A percentile compares a stretch with the other conserved stretches of the same genome.
phyloP scores from a whole-genome alignment of 23 red algal genomes.

The Cyanidiococcus yangmingshanensis region DNA sequence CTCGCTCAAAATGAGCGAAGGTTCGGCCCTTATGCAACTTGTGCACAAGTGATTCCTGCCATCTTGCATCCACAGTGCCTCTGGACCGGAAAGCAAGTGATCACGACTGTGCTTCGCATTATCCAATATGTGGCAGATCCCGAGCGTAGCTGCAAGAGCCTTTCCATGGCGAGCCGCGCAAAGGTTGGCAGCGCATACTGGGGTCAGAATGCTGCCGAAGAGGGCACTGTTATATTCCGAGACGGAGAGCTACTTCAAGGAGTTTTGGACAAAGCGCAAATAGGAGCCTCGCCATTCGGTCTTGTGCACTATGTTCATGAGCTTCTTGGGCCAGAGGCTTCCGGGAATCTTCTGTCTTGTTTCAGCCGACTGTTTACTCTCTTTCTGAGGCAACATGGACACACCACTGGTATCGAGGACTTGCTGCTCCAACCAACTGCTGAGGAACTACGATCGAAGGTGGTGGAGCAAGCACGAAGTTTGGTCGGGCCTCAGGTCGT shows the following conservation, averaged over 20 bases:
- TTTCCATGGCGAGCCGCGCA: neutral
- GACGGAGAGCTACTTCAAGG: constrained; percentile 64
- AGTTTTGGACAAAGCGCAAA: constrained; percentile 73
- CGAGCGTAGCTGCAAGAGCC: neutral
- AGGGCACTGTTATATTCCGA: constrained; percentile 42
- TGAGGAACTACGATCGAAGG: constrained; percentile 20
- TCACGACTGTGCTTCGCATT: constrained; percentile 43
- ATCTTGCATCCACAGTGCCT: constrained; percentile 53
- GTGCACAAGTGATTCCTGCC: constrained; percentile 22
- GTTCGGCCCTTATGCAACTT: neutral
- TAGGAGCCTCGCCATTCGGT: constrained; percentile 67
- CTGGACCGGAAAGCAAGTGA: constrained; percentile 96
- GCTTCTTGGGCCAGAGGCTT: constrained; percentile 50
- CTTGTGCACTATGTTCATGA: constrained; percentile 84
- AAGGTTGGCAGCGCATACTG: neutral
- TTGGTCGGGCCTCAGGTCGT: neutral
- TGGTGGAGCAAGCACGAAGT: neutral
- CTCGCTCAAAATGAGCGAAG: too few species aligned
- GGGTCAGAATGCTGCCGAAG: constrained; percentile 27
- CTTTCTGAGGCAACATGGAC: constrained; percentile 62
- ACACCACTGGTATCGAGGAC: constrained; percentile 84
- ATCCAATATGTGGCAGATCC: constrained; percentile 5
- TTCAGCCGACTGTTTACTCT: constrained; percentile 70
- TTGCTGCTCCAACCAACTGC: constrained; percentile 40
- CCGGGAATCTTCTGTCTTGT: constrained; percentile 64